These are phyloP conservation scores for Knoxia roxburghii DNA, from an alignment of 257 asterid species.

Conservation along the genomic window DNA sequence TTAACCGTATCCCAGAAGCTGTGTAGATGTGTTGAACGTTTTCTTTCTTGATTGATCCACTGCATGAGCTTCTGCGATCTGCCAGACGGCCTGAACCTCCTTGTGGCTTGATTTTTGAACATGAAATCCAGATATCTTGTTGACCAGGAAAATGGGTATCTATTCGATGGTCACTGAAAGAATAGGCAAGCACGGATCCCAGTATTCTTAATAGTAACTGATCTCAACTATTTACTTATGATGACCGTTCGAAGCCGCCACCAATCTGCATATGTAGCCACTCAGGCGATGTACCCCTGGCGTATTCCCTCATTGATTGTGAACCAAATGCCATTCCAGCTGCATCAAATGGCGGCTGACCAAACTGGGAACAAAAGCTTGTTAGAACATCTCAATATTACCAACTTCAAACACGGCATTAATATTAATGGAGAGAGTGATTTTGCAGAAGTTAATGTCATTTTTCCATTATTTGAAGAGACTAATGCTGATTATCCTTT, in stretches of 20 bases:
- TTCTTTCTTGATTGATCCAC: slow-evolving; percentile 5
- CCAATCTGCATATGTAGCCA: slow-evolving; percentile 98
- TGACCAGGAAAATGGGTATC: slow-evolving; percentile 3
- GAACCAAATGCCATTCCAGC: slow-evolving; percentile 56
- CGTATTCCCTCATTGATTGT: slow-evolving; percentile 56
- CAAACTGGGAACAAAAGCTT: slow-evolving; percentile 40
- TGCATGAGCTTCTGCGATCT: slow-evolving; percentile 7
- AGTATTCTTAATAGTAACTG: slow-evolving; percentile 6
- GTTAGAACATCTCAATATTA: neutral
- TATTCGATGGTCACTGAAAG: slow-evolving; percentile 4
- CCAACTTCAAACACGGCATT: neutral
- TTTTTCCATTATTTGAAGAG: neutral
- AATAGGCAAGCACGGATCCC: slow-evolving; percentile 9
- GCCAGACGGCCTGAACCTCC: neutral
- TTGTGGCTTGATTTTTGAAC: neutral
- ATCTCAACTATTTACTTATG: slow-evolving; percentile 25
- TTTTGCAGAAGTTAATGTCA: neutral
- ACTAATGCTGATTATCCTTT: no score
- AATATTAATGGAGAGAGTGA: neutral
- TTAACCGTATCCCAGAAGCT: slow-evolving; percentile 1
- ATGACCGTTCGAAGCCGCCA: slow-evolving; percentile 64
- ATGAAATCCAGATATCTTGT: neutral
- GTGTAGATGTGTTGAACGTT: slow-evolving; percentile 3
- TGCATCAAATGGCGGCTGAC: slow-evolving; percentile 56
- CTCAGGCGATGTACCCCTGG: slow-evolving; percentile 62